Percentiles rank a stretch among this genome's conserved stretches.
Evolutionary conservation across 768 basidiomycete species (phyloP).

Genomic region (Kondoa malvinella): DNA sequence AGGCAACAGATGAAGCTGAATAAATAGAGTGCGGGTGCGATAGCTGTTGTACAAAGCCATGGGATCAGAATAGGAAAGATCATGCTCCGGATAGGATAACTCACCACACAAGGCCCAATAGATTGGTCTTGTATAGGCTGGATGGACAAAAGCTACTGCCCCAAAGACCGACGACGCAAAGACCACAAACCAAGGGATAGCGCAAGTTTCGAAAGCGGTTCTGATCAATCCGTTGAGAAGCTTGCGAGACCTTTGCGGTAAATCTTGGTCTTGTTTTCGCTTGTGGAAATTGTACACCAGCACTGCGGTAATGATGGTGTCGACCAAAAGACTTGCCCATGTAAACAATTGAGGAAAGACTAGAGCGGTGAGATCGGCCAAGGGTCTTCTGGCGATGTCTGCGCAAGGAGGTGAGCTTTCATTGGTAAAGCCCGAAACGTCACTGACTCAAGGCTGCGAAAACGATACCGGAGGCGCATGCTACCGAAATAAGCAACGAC

Average conservation of each 20-base stretch:
- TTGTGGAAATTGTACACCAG: constrained; percentile 1
- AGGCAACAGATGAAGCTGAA: constrained; percentile 10
- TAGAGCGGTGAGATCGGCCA: neutral
- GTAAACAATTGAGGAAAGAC: constrained; percentile 7
- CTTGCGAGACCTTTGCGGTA: neutral
- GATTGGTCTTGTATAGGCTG: neutral
- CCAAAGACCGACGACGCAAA: constrained; percentile 1
- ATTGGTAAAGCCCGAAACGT: neutral
- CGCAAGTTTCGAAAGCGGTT: constrained; percentile 8
- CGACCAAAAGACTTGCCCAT: constrained; percentile 7
- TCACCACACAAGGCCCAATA: constrained; percentile 7
- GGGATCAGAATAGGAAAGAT: neutral
- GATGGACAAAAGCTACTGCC: constrained; percentile 3
- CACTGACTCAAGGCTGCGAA: neutral
- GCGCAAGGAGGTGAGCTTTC: neutral
- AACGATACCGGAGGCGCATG: neutral
- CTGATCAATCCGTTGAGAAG: constrained; percentile 1
- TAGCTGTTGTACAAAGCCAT: neutral
- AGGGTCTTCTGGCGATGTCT: neutral
- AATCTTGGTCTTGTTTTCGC: constrained; percentile 1
- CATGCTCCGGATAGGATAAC: neutral
- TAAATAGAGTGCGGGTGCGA: neutral
- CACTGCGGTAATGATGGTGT: constrained; percentile 7
- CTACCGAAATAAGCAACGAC: neutral
- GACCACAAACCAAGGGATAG: constrained; percentile 7